Conservation (phyloP, 768 basidiomycete genomes). For the Hericium rajendrae region DNA sequence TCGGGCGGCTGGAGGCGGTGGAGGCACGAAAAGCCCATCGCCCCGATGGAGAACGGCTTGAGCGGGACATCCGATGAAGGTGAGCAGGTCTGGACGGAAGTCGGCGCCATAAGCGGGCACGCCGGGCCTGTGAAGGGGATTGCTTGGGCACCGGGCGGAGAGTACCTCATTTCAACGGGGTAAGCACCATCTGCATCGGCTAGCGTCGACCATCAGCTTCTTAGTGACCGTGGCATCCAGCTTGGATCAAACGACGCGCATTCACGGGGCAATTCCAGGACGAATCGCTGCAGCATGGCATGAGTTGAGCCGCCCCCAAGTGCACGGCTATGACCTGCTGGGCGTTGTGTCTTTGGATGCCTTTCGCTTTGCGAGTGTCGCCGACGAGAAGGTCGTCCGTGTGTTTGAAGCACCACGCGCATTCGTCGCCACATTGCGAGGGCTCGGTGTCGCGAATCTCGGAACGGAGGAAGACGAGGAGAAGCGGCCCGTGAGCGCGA, state of each 20-base stretch:
- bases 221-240: constrained; percentile 27
- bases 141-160: constrained; percentile 79
- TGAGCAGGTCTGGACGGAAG: constrained; percentile 59
- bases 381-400: constrained; percentile 92
- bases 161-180: constrained; percentile 83
- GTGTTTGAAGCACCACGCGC: constrained; percentile 85
- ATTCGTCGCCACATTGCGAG: constrained; percentile 60
- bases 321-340: constrained; percentile 92
- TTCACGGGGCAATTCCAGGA: constrained; percentile 55
- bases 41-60: neutral
- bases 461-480: constrained; percentile 45
- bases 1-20: constrained; percentile 90
- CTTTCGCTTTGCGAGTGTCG: constrained; percentile 78
- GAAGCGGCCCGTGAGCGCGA: constrained; percentile 66
- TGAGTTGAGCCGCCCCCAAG: constrained; percentile 87
- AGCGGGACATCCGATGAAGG: constrained; percentile 3
- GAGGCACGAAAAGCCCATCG: constrained; percentile 29
- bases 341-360: constrained; percentile 68
- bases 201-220: neutral
- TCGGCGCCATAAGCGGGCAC: constrained; percentile 81
- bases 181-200: constrained; percentile 25
- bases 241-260: constrained; percentile 84
- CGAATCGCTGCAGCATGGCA: constrained; percentile 47
- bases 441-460: constrained; percentile 38
- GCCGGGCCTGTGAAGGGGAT: constrained; percentile 69